Conservation (phyloP, 805 yeast genomes). For the Cyberlindnera japonica region DNA sequence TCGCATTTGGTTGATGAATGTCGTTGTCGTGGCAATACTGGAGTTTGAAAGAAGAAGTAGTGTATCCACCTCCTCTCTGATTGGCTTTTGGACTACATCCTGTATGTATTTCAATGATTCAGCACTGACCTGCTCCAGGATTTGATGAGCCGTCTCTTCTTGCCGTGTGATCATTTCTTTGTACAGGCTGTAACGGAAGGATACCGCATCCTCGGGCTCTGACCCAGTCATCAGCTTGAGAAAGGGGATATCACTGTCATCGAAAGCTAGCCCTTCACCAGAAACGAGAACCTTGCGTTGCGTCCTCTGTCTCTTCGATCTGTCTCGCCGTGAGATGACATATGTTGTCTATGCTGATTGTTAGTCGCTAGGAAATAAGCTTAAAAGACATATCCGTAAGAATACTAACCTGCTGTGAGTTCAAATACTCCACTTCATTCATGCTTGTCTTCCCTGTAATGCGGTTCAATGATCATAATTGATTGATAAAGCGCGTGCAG, state of each 20-base stretch:
- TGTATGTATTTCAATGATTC: constrained; percentile 16
- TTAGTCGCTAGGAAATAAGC: background rate
- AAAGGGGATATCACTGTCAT: constrained; percentile 11
- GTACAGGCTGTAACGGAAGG: constrained; percentile 17
- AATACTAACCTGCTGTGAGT: constrained; percentile 18
- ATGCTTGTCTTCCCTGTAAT: constrained; percentile 1
- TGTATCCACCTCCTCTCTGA: constrained; percentile 14
- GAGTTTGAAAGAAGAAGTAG: constrained; percentile 22
- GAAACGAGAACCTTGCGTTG: constrained; percentile 3
- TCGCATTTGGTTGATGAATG: constrained; percentile 16
- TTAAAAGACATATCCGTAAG: background rate
- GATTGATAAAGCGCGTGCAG: background rate
- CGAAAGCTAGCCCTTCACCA: constrained; percentile 18
- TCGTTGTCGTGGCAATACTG: constrained; percentile 20
- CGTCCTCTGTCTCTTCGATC: constrained; percentile 13
- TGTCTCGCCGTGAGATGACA: constrained; percentile 8
- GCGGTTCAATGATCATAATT: background rate
- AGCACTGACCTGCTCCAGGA: constrained; percentile 17
- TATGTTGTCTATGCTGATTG: constrained; percentile 20
- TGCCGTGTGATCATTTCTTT: constrained; percentile 14
- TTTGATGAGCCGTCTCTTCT: constrained; percentile 11
- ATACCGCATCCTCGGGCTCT: constrained; percentile 16
- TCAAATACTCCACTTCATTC: constrained; percentile 10
- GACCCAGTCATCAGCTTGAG: constrained; percentile 18
- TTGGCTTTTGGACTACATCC: constrained; percentile 5